phyloP scores from a whole-genome alignment of 164 flowering plant species.

The Stephania cephalantha region DNA sequence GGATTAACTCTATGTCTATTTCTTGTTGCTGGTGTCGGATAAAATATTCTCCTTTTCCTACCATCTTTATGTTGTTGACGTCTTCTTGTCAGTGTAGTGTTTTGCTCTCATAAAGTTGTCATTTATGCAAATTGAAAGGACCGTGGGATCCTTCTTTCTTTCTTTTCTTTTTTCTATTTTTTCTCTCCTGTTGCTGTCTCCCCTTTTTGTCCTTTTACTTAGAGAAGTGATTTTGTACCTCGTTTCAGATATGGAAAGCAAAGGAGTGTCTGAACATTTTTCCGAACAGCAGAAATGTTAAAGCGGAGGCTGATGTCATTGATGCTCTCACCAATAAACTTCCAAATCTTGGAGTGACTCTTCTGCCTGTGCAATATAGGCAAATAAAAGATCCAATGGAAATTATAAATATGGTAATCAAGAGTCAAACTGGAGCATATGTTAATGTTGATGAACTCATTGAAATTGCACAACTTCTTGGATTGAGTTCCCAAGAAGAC shows the following conservation, averaged over 20 bases:
- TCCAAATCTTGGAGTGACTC: slow-evolving; percentile 86
- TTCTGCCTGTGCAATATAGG: slow-evolving; percentile 85
- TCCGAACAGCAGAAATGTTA: slow-evolving; percentile 69
- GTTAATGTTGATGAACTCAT: slow-evolving; percentile 86
- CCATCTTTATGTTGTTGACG: background rate
- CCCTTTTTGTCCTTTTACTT: background rate
- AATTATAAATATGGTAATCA: slow-evolving; percentile 76
- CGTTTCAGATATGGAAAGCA: slow-evolving; percentile 90
- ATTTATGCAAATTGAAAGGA: background rate
- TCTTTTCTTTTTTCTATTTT: background rate
- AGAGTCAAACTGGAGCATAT: slow-evolving; percentile 78
- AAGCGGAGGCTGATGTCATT: slow-evolving; percentile 74
- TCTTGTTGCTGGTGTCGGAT: background rate
- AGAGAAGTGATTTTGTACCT: background rate
- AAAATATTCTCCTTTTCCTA: background rate
- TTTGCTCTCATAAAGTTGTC: background rate
- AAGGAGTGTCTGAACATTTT: slow-evolving; percentile 83
- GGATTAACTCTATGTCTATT: too few species aligned
- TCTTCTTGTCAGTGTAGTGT: background rate
- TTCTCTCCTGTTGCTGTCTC: background rate
- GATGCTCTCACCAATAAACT: slow-evolving; percentile 85
- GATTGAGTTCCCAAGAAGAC: slow-evolving; percentile 68
- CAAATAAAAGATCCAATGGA: slow-evolving; percentile 94
- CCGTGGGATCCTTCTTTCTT: background rate
- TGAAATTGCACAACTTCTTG: slow-evolving; percentile 89